Conservation (phyloP, 1,284 basidiomycete species). For the Fomitopsis palustris region DNA sequence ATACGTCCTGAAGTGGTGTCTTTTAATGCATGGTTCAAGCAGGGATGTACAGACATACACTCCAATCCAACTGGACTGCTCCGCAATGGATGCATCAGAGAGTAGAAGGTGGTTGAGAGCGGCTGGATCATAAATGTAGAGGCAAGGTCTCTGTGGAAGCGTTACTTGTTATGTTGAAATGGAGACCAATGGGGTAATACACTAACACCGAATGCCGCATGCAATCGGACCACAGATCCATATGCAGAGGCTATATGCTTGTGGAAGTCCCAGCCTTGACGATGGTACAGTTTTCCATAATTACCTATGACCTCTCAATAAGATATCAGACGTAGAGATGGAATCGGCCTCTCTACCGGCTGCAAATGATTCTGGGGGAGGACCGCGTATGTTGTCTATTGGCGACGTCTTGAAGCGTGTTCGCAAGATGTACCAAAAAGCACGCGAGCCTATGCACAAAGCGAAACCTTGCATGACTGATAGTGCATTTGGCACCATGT, state of each 20-base stretch:
- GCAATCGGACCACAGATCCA: conserved; percentile 15
- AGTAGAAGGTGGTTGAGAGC: background rate
- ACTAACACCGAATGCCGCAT: conserved; percentile 12
- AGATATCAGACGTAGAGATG: background rate
- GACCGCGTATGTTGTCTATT: background rate
- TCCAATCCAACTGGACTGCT: background rate
- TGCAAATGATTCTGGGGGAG: background rate
- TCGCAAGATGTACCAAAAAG: background rate
- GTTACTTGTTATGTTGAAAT: background rate
- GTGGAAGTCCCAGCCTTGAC: conserved; percentile 17
- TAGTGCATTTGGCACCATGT: background rate
- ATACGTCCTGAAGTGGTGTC: background rate
- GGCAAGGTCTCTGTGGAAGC: conserved; percentile 8
- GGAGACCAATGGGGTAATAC: background rate
- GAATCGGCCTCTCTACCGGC: background rate
- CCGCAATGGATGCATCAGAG: background rate
- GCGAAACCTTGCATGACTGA: background rate
- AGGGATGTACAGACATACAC: background rate
- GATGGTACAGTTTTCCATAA: background rate
- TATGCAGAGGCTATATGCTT: conserved; percentile 15
- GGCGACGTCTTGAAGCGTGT: background rate
- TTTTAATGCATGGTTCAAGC: too few relatives aligned
- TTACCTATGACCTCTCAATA: background rate
- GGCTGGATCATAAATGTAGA: conserved; percentile 7
- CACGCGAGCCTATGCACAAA: background rate